Evolutionary conservation across 73 alveolate species (phyloP).

Genomic region (Uronychia setigera): DNA sequence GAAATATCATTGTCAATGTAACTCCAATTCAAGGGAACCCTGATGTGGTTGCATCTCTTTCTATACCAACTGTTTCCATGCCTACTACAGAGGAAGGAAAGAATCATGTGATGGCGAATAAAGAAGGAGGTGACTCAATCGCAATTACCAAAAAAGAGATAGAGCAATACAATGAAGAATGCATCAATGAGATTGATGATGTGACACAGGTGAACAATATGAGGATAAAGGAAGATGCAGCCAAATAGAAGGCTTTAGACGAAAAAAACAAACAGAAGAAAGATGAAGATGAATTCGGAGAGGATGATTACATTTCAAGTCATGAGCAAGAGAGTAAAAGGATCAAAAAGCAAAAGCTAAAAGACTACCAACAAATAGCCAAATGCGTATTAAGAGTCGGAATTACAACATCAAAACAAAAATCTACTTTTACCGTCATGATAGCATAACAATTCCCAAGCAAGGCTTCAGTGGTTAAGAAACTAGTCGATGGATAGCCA

Average conservation of each 20-base stretch:
- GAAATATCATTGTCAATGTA: constrained; percentile 7
- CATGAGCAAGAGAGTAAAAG: neutral
- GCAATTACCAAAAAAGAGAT: neutral
- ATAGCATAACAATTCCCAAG: neutral
- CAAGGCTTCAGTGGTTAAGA: neutral
- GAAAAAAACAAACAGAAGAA: neutral
- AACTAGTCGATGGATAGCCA: neutral
- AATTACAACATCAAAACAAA: neutral
- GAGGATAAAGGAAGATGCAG: neutral
- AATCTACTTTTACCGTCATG: neutral
- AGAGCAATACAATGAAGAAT: neutral
- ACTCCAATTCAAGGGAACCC: constrained; percentile 65
- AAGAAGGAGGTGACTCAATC: neutral
- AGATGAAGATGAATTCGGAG: neutral
- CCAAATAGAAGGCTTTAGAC: neutral
- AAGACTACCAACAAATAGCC: neutral
- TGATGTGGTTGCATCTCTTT: constrained; percentile 41
- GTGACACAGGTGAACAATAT: neutral
- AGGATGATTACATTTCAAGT: neutral
- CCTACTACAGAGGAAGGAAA: neutral
- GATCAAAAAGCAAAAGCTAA: neutral
- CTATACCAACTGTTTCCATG: no score
- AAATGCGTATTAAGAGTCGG: neutral
- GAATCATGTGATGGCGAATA: neutral
- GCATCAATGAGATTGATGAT: neutral